Base-by-base conservation (phyloP, 2,329 filamentous ascomycete species). In the Lojkania enalia region DNA sequence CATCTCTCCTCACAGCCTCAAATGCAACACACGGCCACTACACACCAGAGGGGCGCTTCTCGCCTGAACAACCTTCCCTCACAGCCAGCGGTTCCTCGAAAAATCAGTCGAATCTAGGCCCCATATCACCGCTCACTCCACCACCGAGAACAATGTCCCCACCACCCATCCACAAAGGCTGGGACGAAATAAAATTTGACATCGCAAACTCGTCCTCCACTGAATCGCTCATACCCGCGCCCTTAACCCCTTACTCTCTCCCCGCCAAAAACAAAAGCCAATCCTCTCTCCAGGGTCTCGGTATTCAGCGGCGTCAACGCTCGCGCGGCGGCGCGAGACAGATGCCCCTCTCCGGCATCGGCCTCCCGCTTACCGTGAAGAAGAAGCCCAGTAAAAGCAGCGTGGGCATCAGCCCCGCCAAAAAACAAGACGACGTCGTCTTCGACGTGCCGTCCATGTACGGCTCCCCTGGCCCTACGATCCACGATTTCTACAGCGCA, bases 141-240 rank as follows among this genome's bases (percentile, higher is more conserved):
- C 38, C 30, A 11, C n/a, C 5, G 16, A 38, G 32, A 6, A 21
- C 39, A 4, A 42, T 38, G 37, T 46, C 48, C 35, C 50, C 49
- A 23, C 46, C 45, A 18, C 54, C 42, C 5, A 42, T 53, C 7
- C 45, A 59, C 35, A 54, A 55, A 35, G 60, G 63, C 15, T 66
- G 63, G 62, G 64, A 64, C 7, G 60, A 62, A 1, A 64, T 66
- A 41, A 64, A 58, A 18, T 29, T 42, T 1, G 42, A 53, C 51
- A 52, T 29, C n/a, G 21, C n/a, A 14, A 27, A 27, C 23, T 9
- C 30, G 30, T 15, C 33, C 18, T 20, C 19, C 33, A 5, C 9
- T 9, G 16, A 11, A 5, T 20, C 6, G 16, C 15, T 5, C 14
- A 21, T 9, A 5, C 16, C 33, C 19, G 20, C 33, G 23, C 29